Percentiles rank a stretch among this genome's conserved stretches.
These are phyloP conservation scores for Colletotrichum cordylinicola DNA, from an alignment of 2,329 filamentous ascomycete species.

Conservation along the genomic window DNA sequence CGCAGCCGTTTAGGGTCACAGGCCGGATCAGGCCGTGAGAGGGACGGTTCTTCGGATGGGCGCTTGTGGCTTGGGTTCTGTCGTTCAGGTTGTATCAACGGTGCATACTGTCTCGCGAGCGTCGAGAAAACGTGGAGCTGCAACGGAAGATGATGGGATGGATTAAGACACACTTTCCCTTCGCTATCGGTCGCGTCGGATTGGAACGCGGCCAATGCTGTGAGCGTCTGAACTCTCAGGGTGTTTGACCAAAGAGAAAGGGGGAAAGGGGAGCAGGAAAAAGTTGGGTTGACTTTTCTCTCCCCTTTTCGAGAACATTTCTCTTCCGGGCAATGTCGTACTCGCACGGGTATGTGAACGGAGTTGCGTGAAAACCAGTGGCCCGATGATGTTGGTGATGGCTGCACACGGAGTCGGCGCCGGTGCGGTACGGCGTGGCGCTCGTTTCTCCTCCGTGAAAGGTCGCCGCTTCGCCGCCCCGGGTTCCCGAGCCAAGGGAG, in stretches of 20 bases:
- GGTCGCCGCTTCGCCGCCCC: neutral
- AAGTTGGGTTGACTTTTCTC: neutral
- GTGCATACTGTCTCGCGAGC: neutral
- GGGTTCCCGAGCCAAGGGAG: neutral
- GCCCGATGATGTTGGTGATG: neutral
- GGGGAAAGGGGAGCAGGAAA: neutral
- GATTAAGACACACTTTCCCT: neutral
- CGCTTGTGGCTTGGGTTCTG: neutral
- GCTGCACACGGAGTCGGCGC: neutral
- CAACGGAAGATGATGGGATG: neutral
- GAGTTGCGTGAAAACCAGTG: neutral
- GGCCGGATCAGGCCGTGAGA: neutral
- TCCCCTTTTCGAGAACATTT: neutral
- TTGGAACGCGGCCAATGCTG: neutral
- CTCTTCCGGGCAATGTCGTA: neutral
- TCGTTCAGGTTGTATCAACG: neutral
- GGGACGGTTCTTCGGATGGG: neutral
- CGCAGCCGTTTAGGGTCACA: neutral
- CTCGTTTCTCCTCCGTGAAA: neutral
- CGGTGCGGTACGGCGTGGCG: neutral
- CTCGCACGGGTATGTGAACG: neutral
- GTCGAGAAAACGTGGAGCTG: neutral
- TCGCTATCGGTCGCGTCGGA: neutral
- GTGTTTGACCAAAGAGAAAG: neutral
- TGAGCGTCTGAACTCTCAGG: slow-evolving; percentile 8